These are phyloP conservation scores for Diaporthe aspalathi DNA, from an alignment of 2,329 filamentous ascomycete genomes.

Conservation along the genomic window DNA sequence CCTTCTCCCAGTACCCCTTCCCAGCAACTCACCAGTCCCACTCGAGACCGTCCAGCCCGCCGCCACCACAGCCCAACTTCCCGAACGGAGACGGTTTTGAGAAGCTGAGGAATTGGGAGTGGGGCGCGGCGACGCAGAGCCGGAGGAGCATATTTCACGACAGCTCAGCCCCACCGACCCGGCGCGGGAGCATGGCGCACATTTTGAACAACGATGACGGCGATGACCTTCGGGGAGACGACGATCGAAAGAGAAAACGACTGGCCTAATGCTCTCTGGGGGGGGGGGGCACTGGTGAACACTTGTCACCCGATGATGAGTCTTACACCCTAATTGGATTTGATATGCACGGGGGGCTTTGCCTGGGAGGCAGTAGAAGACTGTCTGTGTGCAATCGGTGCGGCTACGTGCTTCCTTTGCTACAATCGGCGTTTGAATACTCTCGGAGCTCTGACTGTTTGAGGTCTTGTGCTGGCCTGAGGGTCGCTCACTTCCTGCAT, in stretches of 20 bases:
- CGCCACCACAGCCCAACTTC: slow-evolving; percentile 62
- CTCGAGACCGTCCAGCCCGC: slow-evolving; percentile 66
- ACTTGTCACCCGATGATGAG: background rate
- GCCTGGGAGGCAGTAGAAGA: background rate
- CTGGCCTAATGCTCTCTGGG: slow-evolving; percentile 45
- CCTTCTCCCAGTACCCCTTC: slow-evolving; percentile 66
- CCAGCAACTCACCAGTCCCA: slow-evolving; percentile 59
- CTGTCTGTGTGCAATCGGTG: background rate
- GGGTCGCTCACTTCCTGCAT: background rate
- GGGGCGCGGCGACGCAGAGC: slow-evolving; percentile 61
- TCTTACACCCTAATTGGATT: background rate
- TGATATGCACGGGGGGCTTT: no score
- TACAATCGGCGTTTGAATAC: background rate
- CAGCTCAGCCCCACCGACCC: slow-evolving; percentile 66
- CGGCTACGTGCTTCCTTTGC: background rate
- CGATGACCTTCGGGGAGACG: slow-evolving; percentile 66
- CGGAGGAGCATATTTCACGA: slow-evolving; percentile 64
- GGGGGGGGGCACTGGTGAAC: background rate
- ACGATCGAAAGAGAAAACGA: slow-evolving; percentile 72
- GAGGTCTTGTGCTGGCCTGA: background rate
- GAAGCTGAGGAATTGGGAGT: slow-evolving; percentile 67
- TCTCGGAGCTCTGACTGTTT: background rate
- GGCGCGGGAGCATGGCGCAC: slow-evolving; percentile 71
- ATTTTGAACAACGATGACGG: slow-evolving; percentile 69
- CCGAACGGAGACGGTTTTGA: slow-evolving; percentile 58